Conservation (phyloP, 257 asterid genomes). For the Buddleja alternifolia region DNA sequence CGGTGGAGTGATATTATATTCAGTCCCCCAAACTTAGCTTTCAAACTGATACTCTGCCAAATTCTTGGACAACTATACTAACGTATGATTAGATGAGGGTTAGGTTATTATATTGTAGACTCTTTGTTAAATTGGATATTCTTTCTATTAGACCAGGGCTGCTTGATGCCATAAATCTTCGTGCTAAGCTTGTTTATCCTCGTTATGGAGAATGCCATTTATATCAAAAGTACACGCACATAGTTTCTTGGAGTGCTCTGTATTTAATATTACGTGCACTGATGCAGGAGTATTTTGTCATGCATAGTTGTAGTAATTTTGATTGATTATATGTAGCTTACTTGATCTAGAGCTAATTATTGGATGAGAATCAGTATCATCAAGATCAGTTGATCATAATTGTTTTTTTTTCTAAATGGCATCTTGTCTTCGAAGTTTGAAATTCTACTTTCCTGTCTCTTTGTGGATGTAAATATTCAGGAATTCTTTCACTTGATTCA, state of each 20-base stretch:
- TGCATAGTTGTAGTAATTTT: background rate
- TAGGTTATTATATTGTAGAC: background rate
- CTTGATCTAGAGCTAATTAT: background rate
- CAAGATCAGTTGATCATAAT: too few species aligned
- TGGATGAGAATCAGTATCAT: background rate
- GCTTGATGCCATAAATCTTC: background rate
- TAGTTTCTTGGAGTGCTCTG: too few species aligned
- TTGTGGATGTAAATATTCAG: background rate
- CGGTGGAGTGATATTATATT: too few species aligned
- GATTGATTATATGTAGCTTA: background rate
- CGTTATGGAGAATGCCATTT: background rate
- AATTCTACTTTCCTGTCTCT: background rate
- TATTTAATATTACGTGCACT: background rate
- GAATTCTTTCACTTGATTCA: background rate
- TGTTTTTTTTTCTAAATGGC: too few species aligned
- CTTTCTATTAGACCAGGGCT: background rate
- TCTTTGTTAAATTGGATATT: background rate
- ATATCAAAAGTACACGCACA: too few species aligned
- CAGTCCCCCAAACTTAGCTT: too few species aligned
- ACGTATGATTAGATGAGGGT: too few species aligned
- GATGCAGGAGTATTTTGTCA: conserved; percentile 8
- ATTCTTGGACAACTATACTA: too few species aligned
- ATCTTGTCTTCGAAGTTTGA: background rate
- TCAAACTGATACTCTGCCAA: too few species aligned
- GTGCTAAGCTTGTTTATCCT: background rate